A percentile compares a stretch with the other conserved stretches of the same genome.
phyloP scores from a whole-genome alignment of 352 stramenopile genomes.

The Phytophthora fragariaefolia region DNA sequence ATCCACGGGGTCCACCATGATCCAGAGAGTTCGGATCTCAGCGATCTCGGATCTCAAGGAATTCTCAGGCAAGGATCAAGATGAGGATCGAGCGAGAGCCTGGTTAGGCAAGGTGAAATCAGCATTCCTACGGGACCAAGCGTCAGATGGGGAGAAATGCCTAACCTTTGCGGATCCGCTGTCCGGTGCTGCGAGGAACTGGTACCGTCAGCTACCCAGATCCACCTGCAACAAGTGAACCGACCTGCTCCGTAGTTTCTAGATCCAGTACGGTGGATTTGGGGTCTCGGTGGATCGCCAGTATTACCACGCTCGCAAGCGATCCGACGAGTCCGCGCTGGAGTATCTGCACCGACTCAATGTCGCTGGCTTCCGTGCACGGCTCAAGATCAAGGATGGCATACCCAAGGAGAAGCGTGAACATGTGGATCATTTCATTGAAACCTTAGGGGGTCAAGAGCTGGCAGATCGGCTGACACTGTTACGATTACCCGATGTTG shows the following conservation, averaged over 20 bases:
- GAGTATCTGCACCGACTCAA: not conserved
- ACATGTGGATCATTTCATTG: not conserved
- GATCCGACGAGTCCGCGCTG: not conserved
- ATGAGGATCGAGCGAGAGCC: not conserved
- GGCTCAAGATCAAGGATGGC: not conserved
- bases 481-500: not conserved
- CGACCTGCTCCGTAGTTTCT: not conserved
- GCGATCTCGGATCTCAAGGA: constrained; percentile 15
- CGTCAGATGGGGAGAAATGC: constrained; percentile 3
- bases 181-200: not conserved
- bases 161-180: constrained; percentile 4
- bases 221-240: not conserved
- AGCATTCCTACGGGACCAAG: not conserved
- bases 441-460: not conserved
- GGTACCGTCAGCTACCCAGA: not conserved
- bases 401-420: not conserved
- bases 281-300: not conserved
- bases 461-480: not conserved
- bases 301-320: not conserved
- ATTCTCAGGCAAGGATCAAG: constrained; percentile 4
- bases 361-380: not conserved
- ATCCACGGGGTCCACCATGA: not conserved
- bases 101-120: constrained; percentile 6
- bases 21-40: not conserved
- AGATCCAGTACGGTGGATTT: not conserved